These are phyloP conservation scores for Ustilago nuda DNA, from an alignment of 1,284 basidiomycete species.

Conservation along the genomic window DNA sequence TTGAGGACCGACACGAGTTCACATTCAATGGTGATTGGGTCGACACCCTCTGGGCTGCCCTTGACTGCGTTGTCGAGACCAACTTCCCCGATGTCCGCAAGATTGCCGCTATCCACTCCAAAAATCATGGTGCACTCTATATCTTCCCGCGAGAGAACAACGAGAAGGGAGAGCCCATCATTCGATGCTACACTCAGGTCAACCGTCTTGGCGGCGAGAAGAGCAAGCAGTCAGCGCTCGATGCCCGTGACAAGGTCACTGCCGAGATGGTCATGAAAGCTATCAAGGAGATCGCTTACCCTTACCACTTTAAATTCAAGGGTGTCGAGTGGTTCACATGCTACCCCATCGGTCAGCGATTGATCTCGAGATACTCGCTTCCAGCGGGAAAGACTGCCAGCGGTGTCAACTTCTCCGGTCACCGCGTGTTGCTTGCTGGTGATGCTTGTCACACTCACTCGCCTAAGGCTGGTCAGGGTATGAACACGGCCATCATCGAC, in stretches of 20 bases:
- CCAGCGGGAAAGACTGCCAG: conserved; percentile 42
- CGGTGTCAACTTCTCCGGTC: conserved; percentile 44
- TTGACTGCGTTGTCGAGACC: conserved; percentile 66
- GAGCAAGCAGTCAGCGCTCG: conserved; percentile 56
- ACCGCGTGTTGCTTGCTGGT: conserved; percentile 70
- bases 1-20: conserved; percentile 60
- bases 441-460: conserved; percentile 71
- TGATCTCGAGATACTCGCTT: conserved; percentile 58
- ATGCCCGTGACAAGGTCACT: conserved; percentile 66
- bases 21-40: conserved; percentile 64
- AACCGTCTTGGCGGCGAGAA: conserved; percentile 63
- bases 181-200: conserved; percentile 69
- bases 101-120: conserved; percentile 66
- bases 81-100: conserved; percentile 66
- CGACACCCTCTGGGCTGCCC: conserved; percentile 65
- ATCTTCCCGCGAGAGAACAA: conserved; percentile 70
- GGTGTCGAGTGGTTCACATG: conserved; percentile 70
- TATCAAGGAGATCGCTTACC: conserved; percentile 70
- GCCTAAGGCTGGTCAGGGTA: conserved; percentile 70
- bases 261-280: conserved; percentile 69
- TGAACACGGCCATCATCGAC: conserved; percentile 71
- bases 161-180: conserved; percentile 67
- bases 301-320: conserved; percentile 70
- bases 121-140: conserved; percentile 67
- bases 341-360: conserved; percentile 67